phyloP scores from a whole-genome alignment of 1,139 yeast species.

The Pichia cactophila region DNA sequence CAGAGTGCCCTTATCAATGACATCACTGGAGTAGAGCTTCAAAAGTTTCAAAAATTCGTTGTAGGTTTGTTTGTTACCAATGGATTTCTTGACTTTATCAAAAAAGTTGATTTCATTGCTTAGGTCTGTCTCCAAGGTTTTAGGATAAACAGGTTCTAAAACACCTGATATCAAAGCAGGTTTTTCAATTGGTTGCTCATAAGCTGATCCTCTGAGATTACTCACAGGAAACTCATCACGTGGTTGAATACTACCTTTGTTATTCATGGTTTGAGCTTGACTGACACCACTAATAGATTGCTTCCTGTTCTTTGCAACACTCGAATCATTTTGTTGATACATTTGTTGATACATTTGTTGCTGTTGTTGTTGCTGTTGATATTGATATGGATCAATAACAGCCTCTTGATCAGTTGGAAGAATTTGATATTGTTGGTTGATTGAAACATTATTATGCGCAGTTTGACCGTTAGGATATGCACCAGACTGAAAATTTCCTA shows the following conservation, averaged over 20 bases:
- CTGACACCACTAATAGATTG: slow-evolving; percentile 11
- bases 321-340: slow-evolving; percentile 6
- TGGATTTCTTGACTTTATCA: slow-evolving; percentile 83
- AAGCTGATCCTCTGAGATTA: slow-evolving; percentile 36
- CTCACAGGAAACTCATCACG: slow-evolving; percentile 45
- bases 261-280: slow-evolving; percentile 9
- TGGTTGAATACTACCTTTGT: slow-evolving; percentile 27
- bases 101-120: slow-evolving; percentile 84
- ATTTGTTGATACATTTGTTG: slow-evolving; percentile 14
- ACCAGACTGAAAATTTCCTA: slow-evolving; percentile 91
- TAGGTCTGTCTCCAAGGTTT: slow-evolving; percentile 52
- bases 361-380: slow-evolving; percentile 25
- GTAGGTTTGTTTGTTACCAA: slow-evolving; percentile 84
- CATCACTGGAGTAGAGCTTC: slow-evolving; percentile 81
- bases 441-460: background rate
- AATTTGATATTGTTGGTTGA: slow-evolving; percentile 5
- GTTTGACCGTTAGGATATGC: slow-evolving; percentile 33
- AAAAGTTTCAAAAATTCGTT: slow-evolving; percentile 84
- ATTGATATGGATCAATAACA: slow-evolving; percentile 13
- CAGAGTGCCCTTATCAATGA: slow-evolving; percentile 74
- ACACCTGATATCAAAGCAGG: slow-evolving; percentile 79
- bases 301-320: slow-evolving; percentile 8
- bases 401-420: slow-evolving; percentile 1
- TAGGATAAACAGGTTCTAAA: slow-evolving; percentile 79
- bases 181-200: slow-evolving; percentile 28